Base-by-base conservation (phyloP, 2,329 filamentous ascomycete genomes). In the Alternaria dauci region DNA sequence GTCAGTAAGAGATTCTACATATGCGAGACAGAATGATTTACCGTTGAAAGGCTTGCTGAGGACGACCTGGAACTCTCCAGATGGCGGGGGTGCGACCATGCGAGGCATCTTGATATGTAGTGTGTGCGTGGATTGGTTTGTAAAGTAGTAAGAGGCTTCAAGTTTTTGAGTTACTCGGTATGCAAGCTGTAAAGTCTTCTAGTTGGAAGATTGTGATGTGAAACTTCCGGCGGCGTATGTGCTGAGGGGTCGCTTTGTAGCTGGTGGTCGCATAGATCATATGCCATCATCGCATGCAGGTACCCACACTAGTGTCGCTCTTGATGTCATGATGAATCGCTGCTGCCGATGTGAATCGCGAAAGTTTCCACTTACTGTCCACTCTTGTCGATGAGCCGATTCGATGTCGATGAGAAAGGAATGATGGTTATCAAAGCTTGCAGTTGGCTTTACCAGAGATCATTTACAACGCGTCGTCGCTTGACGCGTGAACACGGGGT, bases 51-150 rank as follows among this genome's bases (percentile, higher is more conserved):
- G 67, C 62, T 69, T 67, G 38, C 62, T 66, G 2, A 72, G 58
- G 6, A 66, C 61, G 23, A 90, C 89, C 65, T 98, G 95, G 93
- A 86, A 88, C 62, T 89, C 94, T 59, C 89, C 91, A 61, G 89
- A 92, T 73, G 94, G 94, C 53, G 94, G 94, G 48, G 94, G 94
- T 58, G 94, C 69, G 28, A 69, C 65, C 65, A 65, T 64, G 54
- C 66, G 69, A 66, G 70, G 69, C 69, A 72, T 72, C 26, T 57
- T 68, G 53, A 36, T 46, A 7, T 5, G 30, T 30, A n/a, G 14
- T 50, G 5, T 50, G 38, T 28, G 20, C 20, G 12, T 11, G 23
- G 30, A 28, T 20, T 28, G 34, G n/a, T 23, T 11, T 32, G 26
- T 7, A 26, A 23, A 5, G 12, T 30, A 8, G 18, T 4, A 26